Base-by-base conservation (phyloP, 2,329 filamentous ascomycete genomes). In the Ophiostoma pallidulum region DNA sequence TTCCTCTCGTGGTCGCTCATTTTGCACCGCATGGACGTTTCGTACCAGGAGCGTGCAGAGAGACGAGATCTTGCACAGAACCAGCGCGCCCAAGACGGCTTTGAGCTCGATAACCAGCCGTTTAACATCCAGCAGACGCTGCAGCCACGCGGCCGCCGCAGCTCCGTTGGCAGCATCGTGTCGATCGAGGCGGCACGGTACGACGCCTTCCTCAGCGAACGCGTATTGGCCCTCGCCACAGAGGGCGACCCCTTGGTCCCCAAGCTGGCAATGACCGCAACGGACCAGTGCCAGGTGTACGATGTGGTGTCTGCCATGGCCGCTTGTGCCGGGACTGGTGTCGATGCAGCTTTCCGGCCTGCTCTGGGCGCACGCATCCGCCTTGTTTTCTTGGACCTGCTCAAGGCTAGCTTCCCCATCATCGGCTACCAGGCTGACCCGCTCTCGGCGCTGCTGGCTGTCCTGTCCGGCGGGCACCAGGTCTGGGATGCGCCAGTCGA, bases 1-100 rank as follows among this genome's bases (percentile, higher is more conserved):
- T 75, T 87, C 18, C 85, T 94, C 55, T 78, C 85, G 3, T 97
- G 90, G 90, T 80, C 82, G 4, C 70, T 91, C 41, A 76, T 95
- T 22, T 70, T 90, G 9, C 77, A 84, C 57, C 73, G 76, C 22
- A 78, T 92, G 67, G 78, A 79, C 54, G 67, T 78, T 36, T 76
- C 77, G 12, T 83, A 80, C 54, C 72, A 77, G 48, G 71, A 71
- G 43, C 71, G 82, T 39, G 78, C 77, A 33, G 80, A 84, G 59
- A 72, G 74, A 49, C 67, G 77, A 41, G 77, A 80, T 54, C 66
- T 75, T 24, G 62, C 77, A 14, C 68, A 79, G 45, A 77, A 79
- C 52, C 74, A 80, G 57, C 74, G 73, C 51, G 74, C 77, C 0
- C 70, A 75, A 38, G 75, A 77, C 51, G 73, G 71, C 4, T 79